Conservation (phyloP, 129 eudicot species). For the Flaveria brownii region DNA sequence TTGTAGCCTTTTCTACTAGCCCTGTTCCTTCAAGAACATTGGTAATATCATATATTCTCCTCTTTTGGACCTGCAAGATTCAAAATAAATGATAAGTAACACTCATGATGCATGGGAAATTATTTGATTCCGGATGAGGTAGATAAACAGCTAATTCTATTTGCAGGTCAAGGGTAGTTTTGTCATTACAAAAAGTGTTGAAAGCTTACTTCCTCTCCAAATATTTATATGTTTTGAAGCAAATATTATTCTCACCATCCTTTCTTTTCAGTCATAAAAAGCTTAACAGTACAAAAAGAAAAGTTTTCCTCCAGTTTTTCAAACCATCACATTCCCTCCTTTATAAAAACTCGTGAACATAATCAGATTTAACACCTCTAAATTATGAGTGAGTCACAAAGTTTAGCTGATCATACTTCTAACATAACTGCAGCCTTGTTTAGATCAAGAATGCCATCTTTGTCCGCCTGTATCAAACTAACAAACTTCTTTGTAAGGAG, state of each 20-base stretch:
- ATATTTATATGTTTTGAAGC: neutral
- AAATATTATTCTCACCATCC: neutral
- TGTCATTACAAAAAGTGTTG: neutral
- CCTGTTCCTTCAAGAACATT: conserved; percentile 88
- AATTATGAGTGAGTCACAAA: conserved; percentile 10
- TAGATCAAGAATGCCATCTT: conserved; percentile 69
- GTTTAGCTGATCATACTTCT: conserved; percentile 41
- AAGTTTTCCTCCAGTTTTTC: neutral
- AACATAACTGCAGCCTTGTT: conserved; percentile 62
- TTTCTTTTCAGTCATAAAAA: neutral
- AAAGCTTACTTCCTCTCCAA: neutral
- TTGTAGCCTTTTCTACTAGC: conserved; percentile 68
- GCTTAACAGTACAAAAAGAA: neutral
- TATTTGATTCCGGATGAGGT: neutral
- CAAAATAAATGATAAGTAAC: neutral
- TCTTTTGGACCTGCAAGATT: conserved; percentile 64
- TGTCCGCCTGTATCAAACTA: conserved; percentile 48
- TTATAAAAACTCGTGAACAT: neutral
- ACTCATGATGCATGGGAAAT: conserved; percentile 7
- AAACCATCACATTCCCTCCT: neutral
- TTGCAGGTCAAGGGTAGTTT: conserved; percentile 3
- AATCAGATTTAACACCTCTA: neutral
- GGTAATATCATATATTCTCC: conserved; percentile 82
- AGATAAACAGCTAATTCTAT: conserved; percentile 15
- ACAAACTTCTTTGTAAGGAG: conserved; percentile 74